Base-by-base conservation (phyloP, 805 yeast genomes). In the Zygosaccharomyces gambellarensis region DNA sequence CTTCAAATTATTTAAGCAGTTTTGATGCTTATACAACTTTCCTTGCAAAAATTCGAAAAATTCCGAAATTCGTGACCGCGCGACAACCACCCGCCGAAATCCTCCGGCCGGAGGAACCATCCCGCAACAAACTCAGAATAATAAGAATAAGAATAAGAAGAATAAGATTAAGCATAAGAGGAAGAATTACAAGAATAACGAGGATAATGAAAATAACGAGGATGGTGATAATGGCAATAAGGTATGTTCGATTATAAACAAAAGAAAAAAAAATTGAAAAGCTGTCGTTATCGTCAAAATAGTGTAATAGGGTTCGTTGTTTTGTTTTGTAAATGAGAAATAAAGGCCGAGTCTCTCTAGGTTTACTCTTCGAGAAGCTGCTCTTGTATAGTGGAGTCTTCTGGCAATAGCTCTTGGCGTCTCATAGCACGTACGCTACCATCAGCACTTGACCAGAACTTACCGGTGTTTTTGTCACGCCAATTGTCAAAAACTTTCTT, bases 401-500 rank as follows among this genome's bases (percentile, higher is more conserved):
- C 42, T 14, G 44, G 39, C 23, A 36, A 41, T 39, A 41, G n/a
- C 40, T 51, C 49, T 22, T 47, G 42, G 36, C 49, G 51, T 23
- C 51, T 46, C 50, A 48, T 51, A 40, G 51, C 43, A 28, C 54
- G 51, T 11, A 49, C 55, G 22, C 42, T 41, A 32, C 39, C 54
- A 40, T 68, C 70, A 5, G 71, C 67, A 43, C 60, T 56, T 12
- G 59, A 54, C 65, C 70, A 63, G 48, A 69, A 58, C 48, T 59
- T 65, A 22, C 57, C 57, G 25, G 62, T 57, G 11, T 58, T 55
- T 40, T 63, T 58, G 41, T 54, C 58, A 4, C 62, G 58, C 72
- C 71, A 69, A 31, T 59, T 63, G 32, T 51, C 44, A 17, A 56
- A 45, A 12, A 51, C 49, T 11, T 55, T 42, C 36, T 48, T 47